phyloP scores from a whole-genome alignment of 371 early-diverging fungal genomes.

The Mucor indicus region DNA sequence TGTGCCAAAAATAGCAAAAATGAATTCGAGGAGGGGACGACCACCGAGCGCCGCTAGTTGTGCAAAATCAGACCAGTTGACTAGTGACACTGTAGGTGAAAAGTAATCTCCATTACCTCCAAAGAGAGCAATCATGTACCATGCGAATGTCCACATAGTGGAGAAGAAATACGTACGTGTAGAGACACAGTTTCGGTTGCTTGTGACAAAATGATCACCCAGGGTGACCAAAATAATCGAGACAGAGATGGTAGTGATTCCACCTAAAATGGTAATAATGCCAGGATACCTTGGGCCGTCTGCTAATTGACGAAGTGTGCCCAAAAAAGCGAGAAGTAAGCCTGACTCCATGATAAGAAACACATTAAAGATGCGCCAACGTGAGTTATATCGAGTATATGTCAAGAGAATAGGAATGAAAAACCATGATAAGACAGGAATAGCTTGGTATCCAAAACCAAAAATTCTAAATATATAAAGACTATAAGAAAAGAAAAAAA shows the following conservation, averaged over 20 bases:
- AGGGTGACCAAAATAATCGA: too few relatives aligned
- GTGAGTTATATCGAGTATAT: constrained; percentile 19
- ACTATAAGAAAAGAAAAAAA: too few relatives aligned
- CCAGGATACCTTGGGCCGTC: constrained; percentile 9
- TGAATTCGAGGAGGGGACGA: constrained; percentile 27
- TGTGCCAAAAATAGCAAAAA: constrained; percentile 25
- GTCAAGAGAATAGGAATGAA: constrained; percentile 19
- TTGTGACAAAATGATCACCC: too few relatives aligned
- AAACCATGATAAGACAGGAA: constrained; percentile 24
- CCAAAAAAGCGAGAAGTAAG: constrained; percentile 14
- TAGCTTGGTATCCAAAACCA: constrained; percentile 31
- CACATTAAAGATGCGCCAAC: constrained; percentile 5
- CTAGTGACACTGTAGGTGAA: constrained; percentile 13
- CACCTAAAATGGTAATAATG: too few relatives aligned
- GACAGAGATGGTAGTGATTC: too few relatives aligned
- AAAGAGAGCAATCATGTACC: constrained; percentile 12
- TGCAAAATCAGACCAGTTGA: constrained; percentile 27
- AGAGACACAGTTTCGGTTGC: too few relatives aligned
- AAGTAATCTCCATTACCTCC: constrained; percentile 24
- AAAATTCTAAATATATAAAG: constrained; percentile 12
- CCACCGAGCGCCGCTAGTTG: constrained; percentile 27
- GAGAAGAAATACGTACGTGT: too few relatives aligned
- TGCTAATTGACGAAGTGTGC: constrained; percentile 7
- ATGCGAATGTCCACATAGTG: constrained; percentile 23
- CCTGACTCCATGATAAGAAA: constrained; percentile 10